Percentiles rank a stretch among this genome's conserved stretches.
These are phyloP conservation scores for Ceratobasidium sp. DNA, from an alignment of 1,284 basidiomycete species.

Conservation along the genomic window DNA sequence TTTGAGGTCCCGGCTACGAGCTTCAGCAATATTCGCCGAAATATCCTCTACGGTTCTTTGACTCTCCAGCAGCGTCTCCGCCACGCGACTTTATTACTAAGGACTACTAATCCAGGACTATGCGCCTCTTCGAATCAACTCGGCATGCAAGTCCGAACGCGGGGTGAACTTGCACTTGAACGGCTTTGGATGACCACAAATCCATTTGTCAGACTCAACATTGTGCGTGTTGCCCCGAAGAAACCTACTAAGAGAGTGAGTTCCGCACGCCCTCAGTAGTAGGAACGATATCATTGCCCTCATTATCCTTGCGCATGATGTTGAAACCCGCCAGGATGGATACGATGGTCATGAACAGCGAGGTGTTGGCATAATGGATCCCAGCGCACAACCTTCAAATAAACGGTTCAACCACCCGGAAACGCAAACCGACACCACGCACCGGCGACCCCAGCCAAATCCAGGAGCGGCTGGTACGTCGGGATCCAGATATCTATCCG, in stretches of 20 bases:
- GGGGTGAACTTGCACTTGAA: conserved; percentile 25
- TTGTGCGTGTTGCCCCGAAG: not conserved
- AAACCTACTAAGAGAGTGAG: conserved; percentile 17
- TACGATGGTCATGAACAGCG: conserved; percentile 13
- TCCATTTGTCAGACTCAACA: not conserved
- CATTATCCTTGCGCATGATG: conserved; percentile 14
- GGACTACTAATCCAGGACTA: not conserved
- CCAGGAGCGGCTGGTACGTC: conserved; percentile 5
- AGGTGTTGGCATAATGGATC: conserved; percentile 18
- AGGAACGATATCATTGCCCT: conserved; percentile 12
- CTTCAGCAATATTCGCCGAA: not conserved
- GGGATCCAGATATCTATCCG: conserved; percentile 32
- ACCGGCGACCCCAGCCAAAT: conserved; percentile 36
- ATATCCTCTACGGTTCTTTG: not conserved
- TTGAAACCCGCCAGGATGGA: conserved; percentile 22
- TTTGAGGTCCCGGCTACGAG: not conserved
- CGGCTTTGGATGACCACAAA: conserved; percentile 8
- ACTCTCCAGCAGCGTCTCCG: not conserved
- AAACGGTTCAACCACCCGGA: not conserved
- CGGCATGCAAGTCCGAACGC: conserved; percentile 6
- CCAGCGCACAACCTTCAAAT: conserved; percentile 13
- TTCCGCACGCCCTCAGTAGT: conserved; percentile 2
- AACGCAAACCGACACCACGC: not conserved
- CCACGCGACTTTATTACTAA: not conserved
- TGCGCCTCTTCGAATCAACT: not conserved